Evolutionary conservation across 2,329 filamentous ascomycete genomes (phyloP).

Genomic region (Fusarium phyllophilum): DNA sequence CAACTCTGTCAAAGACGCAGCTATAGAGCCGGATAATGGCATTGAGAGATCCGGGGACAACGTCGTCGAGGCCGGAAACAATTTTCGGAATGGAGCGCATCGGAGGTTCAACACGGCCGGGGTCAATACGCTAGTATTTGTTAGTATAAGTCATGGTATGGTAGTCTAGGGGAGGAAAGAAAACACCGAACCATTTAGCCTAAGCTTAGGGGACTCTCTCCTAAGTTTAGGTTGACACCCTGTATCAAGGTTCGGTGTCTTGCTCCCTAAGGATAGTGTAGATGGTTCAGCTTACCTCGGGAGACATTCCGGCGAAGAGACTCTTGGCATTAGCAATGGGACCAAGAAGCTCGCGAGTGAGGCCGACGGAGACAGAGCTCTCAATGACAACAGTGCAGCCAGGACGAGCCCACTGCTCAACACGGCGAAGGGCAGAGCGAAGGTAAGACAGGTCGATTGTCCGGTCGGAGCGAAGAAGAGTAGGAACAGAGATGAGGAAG

Average conservation of each 20-base stretch:
- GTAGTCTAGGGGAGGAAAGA: too few species aligned
- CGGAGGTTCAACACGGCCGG: constrained; percentile 55
- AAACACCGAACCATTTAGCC: too few species aligned
- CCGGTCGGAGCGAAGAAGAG: constrained; percentile 57
- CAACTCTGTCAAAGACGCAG: constrained; percentile 56
- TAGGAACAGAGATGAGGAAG: constrained; percentile 64
- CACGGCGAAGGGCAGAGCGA: constrained; percentile 53
- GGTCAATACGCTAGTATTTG: constrained; percentile 57
- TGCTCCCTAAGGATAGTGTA: too few species aligned
- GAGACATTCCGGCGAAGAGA: constrained; percentile 61
- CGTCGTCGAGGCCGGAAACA: constrained; percentile 60
- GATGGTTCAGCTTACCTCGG: constrained; percentile 42
- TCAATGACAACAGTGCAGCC: constrained; percentile 62
- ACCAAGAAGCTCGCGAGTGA: constrained; percentile 61
- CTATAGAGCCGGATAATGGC: constrained; percentile 56
- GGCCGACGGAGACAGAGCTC: constrained; percentile 63
- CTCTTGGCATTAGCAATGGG: constrained; percentile 54
- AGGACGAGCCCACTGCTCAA: constrained; percentile 52
- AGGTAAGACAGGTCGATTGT: constrained; percentile 59
- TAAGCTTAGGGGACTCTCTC: too few species aligned
- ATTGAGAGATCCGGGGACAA: constrained; percentile 55
- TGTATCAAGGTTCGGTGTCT: too few species aligned
- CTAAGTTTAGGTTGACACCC: too few species aligned
- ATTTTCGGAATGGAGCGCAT: constrained; percentile 61
- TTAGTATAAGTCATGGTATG: background rate